Evolutionary conservation across 768 basidiomycete species (phyloP).

Genomic region (Phylloporus rhodoxanthus): DNA sequence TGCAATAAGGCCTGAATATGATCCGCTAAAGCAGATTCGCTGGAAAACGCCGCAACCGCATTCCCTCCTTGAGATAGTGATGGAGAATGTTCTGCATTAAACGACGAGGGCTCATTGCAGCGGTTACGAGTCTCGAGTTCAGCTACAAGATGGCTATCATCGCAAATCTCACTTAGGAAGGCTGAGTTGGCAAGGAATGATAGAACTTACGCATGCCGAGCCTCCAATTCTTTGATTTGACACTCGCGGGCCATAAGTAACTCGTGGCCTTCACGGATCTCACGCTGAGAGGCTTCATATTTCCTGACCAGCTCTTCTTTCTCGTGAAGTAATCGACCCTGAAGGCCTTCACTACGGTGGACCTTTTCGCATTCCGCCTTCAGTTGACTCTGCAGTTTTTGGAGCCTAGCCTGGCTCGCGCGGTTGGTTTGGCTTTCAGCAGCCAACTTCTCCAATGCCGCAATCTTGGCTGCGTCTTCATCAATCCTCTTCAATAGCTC

Average conservation of each 20-base stretch:
- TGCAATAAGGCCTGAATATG: conserved; percentile 52
- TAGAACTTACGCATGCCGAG: conserved; percentile 23
- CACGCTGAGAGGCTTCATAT: conserved; percentile 33
- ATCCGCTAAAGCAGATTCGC: conserved; percentile 27
- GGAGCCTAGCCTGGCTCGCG: conserved; percentile 30
- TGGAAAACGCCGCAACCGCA: conserved; percentile 3
- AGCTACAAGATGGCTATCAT: conserved; percentile 16
- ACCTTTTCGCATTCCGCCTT: conserved; percentile 38
- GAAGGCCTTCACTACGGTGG: conserved; percentile 38
- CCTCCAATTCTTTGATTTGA: conserved; percentile 23
- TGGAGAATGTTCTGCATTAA: neutral
- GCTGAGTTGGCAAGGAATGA: neutral
- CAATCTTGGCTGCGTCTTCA: conserved; percentile 65
- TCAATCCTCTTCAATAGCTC: conserved; percentile 62
- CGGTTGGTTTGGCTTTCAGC: conserved; percentile 34
- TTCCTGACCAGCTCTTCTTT: conserved; percentile 46
- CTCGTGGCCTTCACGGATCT: conserved; percentile 25
- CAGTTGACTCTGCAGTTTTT: conserved; percentile 39
- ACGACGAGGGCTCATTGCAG: neutral
- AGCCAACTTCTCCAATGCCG: conserved; percentile 47
- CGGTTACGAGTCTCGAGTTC: conserved; percentile 11
- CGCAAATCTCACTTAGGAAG: neutral
- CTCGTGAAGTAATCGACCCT: conserved; percentile 45
- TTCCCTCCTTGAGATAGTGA: neutral
- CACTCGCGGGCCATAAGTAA: conserved; percentile 18